Evolutionary conservation across 768 basidiomycete genomes (phyloP).

Genomic region (Podaxis sp.): DNA sequence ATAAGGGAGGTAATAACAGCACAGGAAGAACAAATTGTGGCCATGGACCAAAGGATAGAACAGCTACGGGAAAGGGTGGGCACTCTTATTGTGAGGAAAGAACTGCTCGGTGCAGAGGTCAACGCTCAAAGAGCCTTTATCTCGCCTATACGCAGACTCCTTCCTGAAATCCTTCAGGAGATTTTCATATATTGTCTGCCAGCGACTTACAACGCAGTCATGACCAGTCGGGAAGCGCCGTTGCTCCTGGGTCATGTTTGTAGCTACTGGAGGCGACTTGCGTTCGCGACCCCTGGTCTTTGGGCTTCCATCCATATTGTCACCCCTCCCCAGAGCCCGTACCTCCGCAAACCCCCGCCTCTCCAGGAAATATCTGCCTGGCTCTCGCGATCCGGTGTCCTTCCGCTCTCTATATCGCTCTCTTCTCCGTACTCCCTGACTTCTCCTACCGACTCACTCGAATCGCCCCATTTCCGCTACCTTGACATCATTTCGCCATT

Average conservation of each 20-base stretch:
- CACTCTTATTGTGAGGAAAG: no score
- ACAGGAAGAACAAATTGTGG: no score
- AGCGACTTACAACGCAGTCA: neutral
- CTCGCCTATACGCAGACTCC: neutral
- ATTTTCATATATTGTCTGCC: neutral
- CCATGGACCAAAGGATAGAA: no score
- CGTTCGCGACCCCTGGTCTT: neutral
- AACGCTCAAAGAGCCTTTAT: neutral
- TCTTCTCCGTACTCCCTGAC: no score
- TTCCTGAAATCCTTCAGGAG: neutral
- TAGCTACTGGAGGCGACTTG: neutral
- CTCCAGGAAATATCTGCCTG: neutral
- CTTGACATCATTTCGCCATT: neutral
- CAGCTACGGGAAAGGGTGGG: no score
- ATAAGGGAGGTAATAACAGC: no score
- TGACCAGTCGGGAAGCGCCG: neutral
- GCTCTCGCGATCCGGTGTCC: neutral
- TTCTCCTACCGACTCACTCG: no score
- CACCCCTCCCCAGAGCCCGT: neutral
- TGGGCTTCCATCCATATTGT: constrained; percentile 5
- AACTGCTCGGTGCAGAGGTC: neutral
- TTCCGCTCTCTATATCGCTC: neutral
- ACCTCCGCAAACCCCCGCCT: neutral
- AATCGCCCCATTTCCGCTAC: neutral
- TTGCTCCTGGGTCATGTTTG: neutral